Conservation (phyloP, 805 yeast species). For the Hanseniaspora lachancei region DNA sequence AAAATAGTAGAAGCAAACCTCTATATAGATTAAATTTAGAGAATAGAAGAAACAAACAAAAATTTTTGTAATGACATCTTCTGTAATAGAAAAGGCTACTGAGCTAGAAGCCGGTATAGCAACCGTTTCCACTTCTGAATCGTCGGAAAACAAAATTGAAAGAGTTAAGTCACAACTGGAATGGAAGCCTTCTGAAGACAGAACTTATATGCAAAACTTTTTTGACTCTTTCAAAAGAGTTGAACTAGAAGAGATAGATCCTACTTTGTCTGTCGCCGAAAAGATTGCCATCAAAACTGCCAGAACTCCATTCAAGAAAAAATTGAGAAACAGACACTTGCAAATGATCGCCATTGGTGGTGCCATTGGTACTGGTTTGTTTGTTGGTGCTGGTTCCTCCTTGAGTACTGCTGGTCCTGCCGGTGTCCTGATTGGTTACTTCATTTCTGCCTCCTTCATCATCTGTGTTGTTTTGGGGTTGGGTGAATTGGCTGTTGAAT, state of each 20-base stretch:
- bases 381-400: constrained; percentile 58
- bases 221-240: constrained; percentile 38
- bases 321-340: constrained; percentile 41
- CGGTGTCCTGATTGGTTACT: constrained; percentile 42
- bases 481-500: constrained; percentile 47
- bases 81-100: background rate
- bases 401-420: constrained; percentile 58
- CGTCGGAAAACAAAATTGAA: constrained; percentile 1
- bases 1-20: background rate
- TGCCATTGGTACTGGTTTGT: constrained; percentile 62
- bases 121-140: background rate
- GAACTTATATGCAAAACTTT: constrained; percentile 29
- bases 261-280: constrained; percentile 32
- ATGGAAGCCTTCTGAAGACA: constrained; percentile 4
- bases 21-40: background rate
- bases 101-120: constrained; percentile 3
- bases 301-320: constrained; percentile 43
- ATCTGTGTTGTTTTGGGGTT: constrained; percentile 48
- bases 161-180: background rate
- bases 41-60: background rate
- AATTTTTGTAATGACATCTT: background rate
- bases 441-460: constrained; percentile 43
- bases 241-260: constrained; percentile 28
- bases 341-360: constrained; percentile 65
- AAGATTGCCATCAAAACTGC: constrained; percentile 36